Evolutionary conservation across 2,329 filamentous ascomycete genomes (phyloP), one percentile per base, ranked within the genome.

Genomic region (Neoscytalidium dimidiatum): DNA sequence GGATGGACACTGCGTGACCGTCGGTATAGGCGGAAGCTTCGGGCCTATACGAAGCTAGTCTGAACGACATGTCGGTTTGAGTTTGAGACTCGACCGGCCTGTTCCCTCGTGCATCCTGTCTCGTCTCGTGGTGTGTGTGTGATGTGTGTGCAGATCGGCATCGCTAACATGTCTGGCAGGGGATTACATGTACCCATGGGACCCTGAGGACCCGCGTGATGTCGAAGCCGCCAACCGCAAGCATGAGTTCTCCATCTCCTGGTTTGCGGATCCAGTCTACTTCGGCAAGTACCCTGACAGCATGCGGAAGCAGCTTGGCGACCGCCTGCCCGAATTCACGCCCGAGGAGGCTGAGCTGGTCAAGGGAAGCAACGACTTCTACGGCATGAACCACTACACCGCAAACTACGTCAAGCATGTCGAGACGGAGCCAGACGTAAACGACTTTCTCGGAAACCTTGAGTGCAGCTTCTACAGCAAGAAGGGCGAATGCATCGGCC

Each of bases 371-470:
- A 95, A 95, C 77, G 92, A 96, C 82, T 96, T 96, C 79, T 96
- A 96, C 78, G 92, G 92, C 77, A 94, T 94, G 91, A 96, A 96
- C 83, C 90, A 93, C 83, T 96, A 96, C 83, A 94, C 91, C 58
- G 90, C 92, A 73, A 92, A 95, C 83, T 96, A 91, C 80, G 88
- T 96, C 80, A 89, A 88, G 76, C 89, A 94, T 79, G 86, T 87
- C 73, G 83, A 85, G 7, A 85, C 84, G 6, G 80, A 84, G 53
- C 80, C 91, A 0, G 83, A 85, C 1, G 80, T 81, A 3, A 84
- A 90, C 58, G 92, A 96, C 79, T 88, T 87, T 77, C 80, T 87
- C 13, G 92, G 92, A 62, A 90, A 96, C 77, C 80, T 96, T 38
- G 90, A 95, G 71, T 84, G 88, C 1, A 83, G 90, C 44, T 86